These are phyloP conservation scores for Saturnispora dispora DNA, from an alignment of 805 yeast species.

Conservation along the genomic window DNA sequence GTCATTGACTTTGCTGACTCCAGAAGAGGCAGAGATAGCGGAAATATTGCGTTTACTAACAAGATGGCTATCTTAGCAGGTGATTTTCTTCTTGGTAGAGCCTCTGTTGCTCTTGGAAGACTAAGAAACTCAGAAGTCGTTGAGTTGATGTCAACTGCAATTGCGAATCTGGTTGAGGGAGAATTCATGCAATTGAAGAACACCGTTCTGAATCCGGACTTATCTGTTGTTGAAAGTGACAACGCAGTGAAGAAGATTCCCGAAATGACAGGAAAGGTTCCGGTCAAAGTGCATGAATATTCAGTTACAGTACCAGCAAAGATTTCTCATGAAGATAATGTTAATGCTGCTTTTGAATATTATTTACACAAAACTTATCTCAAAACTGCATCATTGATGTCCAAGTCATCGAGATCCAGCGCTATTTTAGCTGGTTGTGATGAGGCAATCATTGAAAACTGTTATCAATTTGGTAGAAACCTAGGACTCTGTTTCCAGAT, in stretches of 20 bases:
- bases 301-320: constrained; percentile 26
- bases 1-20: constrained; percentile 88
- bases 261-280: constrained; percentile 51
- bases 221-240: constrained; percentile 35
- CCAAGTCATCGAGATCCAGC: constrained; percentile 87
- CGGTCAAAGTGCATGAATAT: constrained; percentile 51
- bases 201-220: constrained; percentile 57
- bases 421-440: constrained; percentile 86
- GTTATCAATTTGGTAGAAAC: constrained; percentile 88
- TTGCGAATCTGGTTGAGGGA: constrained; percentile 95
- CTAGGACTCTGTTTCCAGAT: constrained; percentile 93
- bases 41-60: constrained; percentile 89
- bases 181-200: constrained; percentile 98
- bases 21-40: constrained; percentile 83
- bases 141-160: constrained; percentile 88
- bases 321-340: constrained; percentile 53
- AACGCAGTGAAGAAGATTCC: constrained; percentile 41
- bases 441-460: constrained; percentile 65
- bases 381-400: constrained; percentile 89
- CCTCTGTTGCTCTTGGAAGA: constrained; percentile 91
- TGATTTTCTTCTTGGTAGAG: constrained; percentile 89
- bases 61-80: constrained; percentile 98
- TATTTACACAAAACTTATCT: constrained; percentile 91
- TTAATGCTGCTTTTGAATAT: constrained; percentile 89
- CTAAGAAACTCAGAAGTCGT: constrained; percentile 95